These are phyloP conservation scores for Beauveria brongniartii DNA, from an alignment of 2,329 filamentous ascomycete species.

Conservation along the genomic window DNA sequence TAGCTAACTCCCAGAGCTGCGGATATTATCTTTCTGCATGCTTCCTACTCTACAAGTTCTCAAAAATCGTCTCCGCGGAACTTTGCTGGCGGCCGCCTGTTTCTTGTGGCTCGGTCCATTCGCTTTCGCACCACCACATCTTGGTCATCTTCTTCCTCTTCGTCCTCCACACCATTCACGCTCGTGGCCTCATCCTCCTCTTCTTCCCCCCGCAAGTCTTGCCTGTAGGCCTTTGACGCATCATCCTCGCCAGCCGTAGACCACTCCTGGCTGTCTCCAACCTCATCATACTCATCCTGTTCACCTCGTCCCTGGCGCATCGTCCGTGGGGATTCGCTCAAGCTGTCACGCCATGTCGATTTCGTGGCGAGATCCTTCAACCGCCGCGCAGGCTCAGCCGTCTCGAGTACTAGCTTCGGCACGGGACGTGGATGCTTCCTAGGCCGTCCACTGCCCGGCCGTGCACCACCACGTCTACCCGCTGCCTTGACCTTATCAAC, in stretches of 20 bases:
- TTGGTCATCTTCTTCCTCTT: slow-evolving; percentile 22
- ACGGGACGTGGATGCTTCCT: slow-evolving; percentile 28
- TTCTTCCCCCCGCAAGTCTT: slow-evolving; percentile 1
- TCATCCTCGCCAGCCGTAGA: slow-evolving; percentile 4
- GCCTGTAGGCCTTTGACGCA: background rate
- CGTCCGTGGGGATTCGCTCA: background rate
- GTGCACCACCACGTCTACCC: slow-evolving; percentile 30
- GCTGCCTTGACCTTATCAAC: slow-evolving; percentile 21
- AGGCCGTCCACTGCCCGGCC: slow-evolving; percentile 31
- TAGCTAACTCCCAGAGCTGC: no score
- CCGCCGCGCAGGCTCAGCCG: background rate
- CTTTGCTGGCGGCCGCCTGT: slow-evolving; percentile 27
- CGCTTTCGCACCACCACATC: slow-evolving; percentile 23
- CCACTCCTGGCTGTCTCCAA: slow-evolving; percentile 20
- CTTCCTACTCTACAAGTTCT: slow-evolving; percentile 13
- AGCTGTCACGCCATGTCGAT: background rate
- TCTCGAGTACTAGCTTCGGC: slow-evolving; percentile 13
- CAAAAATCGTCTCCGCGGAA: slow-evolving; percentile 25
- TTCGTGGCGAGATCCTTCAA: background rate
- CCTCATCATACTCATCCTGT: slow-evolving; percentile 14
- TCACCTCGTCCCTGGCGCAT: background rate
- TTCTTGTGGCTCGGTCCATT: slow-evolving; percentile 21
- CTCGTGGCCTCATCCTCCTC: background rate
- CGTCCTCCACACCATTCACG: background rate
- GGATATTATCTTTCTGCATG: background rate